phyloP scores from a whole-genome alignment of 1,139 yeast genomes.

The Zygosaccharomyces pseudobailii region DNA sequence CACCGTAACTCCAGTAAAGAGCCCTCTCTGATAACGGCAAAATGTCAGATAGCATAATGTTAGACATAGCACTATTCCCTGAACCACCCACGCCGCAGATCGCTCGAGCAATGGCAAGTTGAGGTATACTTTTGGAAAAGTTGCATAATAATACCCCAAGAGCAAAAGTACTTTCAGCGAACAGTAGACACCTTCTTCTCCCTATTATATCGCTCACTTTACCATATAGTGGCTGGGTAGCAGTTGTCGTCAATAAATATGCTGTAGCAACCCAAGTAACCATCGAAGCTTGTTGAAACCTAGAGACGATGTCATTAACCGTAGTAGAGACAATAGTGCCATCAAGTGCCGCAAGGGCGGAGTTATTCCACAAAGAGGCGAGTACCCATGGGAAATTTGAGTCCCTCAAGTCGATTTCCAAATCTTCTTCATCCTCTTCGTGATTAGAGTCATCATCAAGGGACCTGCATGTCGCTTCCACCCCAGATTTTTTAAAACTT shows the following conservation, averaged over 20 bases:
- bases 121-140: slow-evolving; percentile 7
- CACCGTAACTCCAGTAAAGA: slow-evolving; percentile 13
- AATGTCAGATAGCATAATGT: slow-evolving; percentile 12
- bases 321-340: slow-evolving; percentile 38
- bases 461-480: not conserved
- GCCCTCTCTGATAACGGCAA: slow-evolving; percentile 13
- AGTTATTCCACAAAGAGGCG: slow-evolving; percentile 35
- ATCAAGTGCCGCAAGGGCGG: slow-evolving; percentile 37
- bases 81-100: slow-evolving; percentile 15
- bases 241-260: slow-evolving; percentile 29
- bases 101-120: slow-evolving; percentile 13
- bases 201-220: slow-evolving; percentile 38
- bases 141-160: slow-evolving; percentile 24
- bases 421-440: slow-evolving; percentile 4
- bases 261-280: slow-evolving; percentile 34
- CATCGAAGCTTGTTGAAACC: slow-evolving; percentile 38
- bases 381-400: slow-evolving; percentile 24
- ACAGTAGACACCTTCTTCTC: slow-evolving; percentile 31
- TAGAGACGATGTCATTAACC: slow-evolving; percentile 35
- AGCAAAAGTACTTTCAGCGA: slow-evolving; percentile 27
- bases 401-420: slow-evolving; percentile 7
- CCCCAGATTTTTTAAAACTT: not conserved
- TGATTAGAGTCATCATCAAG: not conserved
- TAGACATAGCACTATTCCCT: slow-evolving; percentile 12
- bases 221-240: slow-evolving; percentile 35